Evolutionary conservation across 306 rosid genomes (phyloP).

Genomic region (Lablab purpureus): DNA sequence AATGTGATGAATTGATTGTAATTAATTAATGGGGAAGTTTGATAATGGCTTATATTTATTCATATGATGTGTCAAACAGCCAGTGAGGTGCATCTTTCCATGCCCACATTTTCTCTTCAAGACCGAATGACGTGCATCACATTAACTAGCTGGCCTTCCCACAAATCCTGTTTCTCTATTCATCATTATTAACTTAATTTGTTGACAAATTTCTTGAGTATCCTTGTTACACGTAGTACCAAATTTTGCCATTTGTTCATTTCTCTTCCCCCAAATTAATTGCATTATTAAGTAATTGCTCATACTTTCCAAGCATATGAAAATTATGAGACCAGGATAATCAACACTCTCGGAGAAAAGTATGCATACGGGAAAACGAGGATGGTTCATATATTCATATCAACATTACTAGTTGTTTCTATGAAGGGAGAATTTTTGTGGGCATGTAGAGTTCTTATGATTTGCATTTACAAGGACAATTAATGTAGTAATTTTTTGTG

Average conservation of each 20-base stretch:
- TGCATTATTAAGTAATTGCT: neutral
- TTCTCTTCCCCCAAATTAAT: neutral
- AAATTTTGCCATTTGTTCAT: slow-evolving; percentile 29
- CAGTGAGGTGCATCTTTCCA: slow-evolving; percentile 26
- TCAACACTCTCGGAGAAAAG: neutral
- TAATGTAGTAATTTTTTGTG: too few species aligned
- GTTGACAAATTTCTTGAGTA: slow-evolving; percentile 35
- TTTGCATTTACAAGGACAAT: too few species aligned
- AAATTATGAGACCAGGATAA: neutral
- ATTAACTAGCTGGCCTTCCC: slow-evolving; percentile 41
- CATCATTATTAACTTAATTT: slow-evolving; percentile 32
- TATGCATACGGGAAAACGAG: neutral
- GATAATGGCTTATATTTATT: slow-evolving; percentile 37
- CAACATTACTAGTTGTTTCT: neutral
- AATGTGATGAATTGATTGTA: slow-evolving; percentile 23
- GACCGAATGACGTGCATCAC: slow-evolving; percentile 28
- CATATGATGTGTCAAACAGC: slow-evolving; percentile 24
- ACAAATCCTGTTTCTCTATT: slow-evolving; percentile 20
- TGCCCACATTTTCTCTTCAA: slow-evolving; percentile 36
- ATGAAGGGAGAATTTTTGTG: too few species aligned
- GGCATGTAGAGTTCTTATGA: too few species aligned
- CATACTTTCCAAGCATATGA: neutral
- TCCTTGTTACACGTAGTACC: slow-evolving; percentile 31
- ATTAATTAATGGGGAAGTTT: slow-evolving; percentile 3
- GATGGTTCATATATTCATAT: neutral